Conservation (phyloP, 257 asterid species). For the Nicotiana sylvestris region DNA sequence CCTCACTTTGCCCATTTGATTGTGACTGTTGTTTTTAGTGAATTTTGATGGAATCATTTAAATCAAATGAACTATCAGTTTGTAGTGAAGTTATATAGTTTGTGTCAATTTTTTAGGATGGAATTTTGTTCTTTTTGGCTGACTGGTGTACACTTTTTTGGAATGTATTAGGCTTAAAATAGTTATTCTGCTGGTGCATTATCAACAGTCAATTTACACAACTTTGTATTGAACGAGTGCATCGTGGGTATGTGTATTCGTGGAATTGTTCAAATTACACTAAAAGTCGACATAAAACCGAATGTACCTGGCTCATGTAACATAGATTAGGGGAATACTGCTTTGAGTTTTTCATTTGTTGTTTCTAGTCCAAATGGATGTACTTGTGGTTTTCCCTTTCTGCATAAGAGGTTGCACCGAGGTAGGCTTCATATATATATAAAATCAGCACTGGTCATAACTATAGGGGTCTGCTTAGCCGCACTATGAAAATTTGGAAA, state of each 20-base stretch:
- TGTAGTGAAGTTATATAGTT: not conserved
- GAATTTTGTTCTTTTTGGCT: not conserved
- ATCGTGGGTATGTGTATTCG: not conserved
- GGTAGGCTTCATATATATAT: not conserved
- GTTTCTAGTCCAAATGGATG: not conserved
- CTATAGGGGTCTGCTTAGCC: not conserved
- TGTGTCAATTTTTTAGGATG: not conserved
- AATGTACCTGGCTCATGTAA: too few species aligned
- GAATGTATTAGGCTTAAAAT: not conserved
- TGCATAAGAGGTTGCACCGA: not conserved
- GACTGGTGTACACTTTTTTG: not conserved
- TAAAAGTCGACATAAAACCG: not conserved
- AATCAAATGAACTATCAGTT: not conserved
- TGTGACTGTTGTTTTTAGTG: constrained; percentile 73
- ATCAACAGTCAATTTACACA: not conserved
- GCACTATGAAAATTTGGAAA: too few species aligned
- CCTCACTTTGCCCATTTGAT: constrained; percentile 66
- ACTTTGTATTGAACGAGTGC: not conserved
- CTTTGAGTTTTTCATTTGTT: not conserved
- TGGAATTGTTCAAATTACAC: not conserved
- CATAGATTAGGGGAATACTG: not conserved
- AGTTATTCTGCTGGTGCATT: not conserved
- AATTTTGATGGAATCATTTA: not conserved
- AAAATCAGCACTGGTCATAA: not conserved
- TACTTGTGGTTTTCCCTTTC: not conserved